Evolutionary conservation across 163 green algal genomes (phyloP).

Genomic region (Scenedesmus sp.): DNA sequence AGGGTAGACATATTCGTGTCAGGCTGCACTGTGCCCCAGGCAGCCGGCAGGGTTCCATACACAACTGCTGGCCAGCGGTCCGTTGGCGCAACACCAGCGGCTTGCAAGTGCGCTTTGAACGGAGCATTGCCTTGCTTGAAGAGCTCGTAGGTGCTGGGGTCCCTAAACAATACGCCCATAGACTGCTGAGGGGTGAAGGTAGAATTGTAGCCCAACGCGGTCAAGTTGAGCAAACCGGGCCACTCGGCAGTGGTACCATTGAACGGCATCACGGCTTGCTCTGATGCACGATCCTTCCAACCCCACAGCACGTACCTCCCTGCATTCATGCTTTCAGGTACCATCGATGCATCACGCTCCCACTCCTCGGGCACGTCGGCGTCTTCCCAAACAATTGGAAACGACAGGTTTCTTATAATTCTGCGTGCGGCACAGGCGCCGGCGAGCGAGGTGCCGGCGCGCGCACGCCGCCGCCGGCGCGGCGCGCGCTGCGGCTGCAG

Average conservation of each 20-base stretch:
- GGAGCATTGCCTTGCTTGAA: neutral
- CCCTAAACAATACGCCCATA: slow-evolving; percentile 12
- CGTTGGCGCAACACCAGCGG: neutral
- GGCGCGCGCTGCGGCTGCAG: no score
- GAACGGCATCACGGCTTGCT: slow-evolving; percentile 6
- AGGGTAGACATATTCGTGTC: slow-evolving; percentile 1
- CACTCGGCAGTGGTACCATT: neutral
- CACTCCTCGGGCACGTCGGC: slow-evolving; percentile 18
- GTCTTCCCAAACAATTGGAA: slow-evolving; percentile 27
- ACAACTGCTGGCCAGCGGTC: slow-evolving; percentile 17
- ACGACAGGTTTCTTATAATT: slow-evolving; percentile 24
- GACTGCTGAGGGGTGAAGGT: neutral
- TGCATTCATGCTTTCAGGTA: neutral
- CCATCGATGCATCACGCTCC: slow-evolving; percentile 25
- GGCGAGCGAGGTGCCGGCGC: no score
- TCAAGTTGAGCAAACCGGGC: neutral
- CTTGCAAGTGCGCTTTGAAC: neutral
- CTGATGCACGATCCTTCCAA: neutral
- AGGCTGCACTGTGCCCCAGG: slow-evolving; percentile 3
- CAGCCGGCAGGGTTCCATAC: slow-evolving; percentile 27
- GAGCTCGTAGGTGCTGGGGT: neutral
- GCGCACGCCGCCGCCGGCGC: no score
- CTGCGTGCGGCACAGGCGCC: no score
- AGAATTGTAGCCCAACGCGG: neutral
- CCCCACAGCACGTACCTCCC: slow-evolving; percentile 16